phyloP scores from a whole-genome alignment of 2,329 filamentous ascomycete species.

The Neonectria faginata region DNA sequence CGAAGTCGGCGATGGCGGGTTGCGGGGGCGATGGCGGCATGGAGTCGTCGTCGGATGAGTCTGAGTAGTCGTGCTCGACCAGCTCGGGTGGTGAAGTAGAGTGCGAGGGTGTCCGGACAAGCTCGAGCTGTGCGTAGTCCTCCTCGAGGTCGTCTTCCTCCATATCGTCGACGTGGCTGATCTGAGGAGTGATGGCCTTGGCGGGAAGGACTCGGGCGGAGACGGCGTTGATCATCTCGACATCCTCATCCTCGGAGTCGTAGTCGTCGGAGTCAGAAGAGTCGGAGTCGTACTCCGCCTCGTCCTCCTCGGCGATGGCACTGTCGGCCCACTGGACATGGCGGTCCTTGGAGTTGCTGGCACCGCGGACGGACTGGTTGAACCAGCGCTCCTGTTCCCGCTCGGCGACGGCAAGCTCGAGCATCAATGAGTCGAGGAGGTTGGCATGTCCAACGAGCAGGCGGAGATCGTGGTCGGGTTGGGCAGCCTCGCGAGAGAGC shows the following conservation, averaged over 20 bases:
- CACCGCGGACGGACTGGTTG: slow-evolving; percentile 91
- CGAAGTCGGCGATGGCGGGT: slow-evolving; percentile 67
- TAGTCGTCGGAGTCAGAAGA: slow-evolving; percentile 64
- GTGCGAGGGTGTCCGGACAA: slow-evolving; percentile 77
- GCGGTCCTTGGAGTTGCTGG: slow-evolving; percentile 70
- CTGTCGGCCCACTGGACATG: slow-evolving; percentile 91
- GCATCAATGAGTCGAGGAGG: slow-evolving; percentile 95
- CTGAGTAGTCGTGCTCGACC: slow-evolving; percentile 74
- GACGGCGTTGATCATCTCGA: slow-evolving; percentile 65
- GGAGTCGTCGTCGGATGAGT: slow-evolving; percentile 80
- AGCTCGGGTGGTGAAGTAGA: slow-evolving; percentile 76
- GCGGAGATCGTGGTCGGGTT: slow-evolving; percentile 92
- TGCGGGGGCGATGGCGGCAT: slow-evolving; percentile 78
- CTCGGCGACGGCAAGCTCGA: slow-evolving; percentile 90
- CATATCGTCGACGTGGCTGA: slow-evolving; percentile 58
- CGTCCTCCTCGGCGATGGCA: slow-evolving; percentile 76
- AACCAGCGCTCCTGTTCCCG: slow-evolving; percentile 97
- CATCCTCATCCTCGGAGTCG: slow-evolving; percentile 67
- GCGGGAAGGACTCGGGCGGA: slow-evolving; percentile 51
- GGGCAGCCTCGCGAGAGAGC: slow-evolving; percentile 91
- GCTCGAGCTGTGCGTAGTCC: slow-evolving; percentile 72
- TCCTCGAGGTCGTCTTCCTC: slow-evolving; percentile 69
- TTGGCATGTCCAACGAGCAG: slow-evolving; percentile 98
- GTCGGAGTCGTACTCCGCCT: slow-evolving; percentile 77
- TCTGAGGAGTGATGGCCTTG: slow-evolving; percentile 52